Conservation (phyloP, 2,329 filamentous ascomycete genomes). For the Talaromyces rugulosus region DNA sequence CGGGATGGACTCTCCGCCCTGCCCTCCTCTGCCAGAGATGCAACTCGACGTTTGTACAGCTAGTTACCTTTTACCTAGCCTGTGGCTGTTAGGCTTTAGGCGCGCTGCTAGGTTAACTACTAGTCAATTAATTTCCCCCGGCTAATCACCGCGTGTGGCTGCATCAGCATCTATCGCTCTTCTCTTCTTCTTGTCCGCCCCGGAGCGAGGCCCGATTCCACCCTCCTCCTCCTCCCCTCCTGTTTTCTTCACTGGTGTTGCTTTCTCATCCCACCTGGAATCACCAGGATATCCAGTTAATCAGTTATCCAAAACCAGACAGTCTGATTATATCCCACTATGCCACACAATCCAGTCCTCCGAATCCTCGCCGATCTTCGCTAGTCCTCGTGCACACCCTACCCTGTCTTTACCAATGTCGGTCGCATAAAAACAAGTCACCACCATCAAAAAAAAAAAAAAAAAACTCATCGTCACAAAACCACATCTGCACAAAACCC, state of each 20-base stretch:
- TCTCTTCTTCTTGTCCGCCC: background rate
- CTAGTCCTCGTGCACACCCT: background rate
- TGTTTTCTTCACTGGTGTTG: background rate
- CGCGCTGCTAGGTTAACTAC: background rate
- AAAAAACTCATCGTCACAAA: background rate
- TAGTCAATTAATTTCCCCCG: background rate
- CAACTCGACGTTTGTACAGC: background rate
- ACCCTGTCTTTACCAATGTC: background rate
- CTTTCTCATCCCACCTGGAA: background rate
- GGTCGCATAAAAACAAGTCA: background rate
- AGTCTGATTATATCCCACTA: background rate
- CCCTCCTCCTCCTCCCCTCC: background rate
- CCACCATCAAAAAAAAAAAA: background rate
- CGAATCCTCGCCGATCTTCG: background rate
- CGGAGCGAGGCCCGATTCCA: background rate
- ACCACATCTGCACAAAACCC: background rate
- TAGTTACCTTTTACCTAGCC: background rate
- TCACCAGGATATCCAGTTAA: too few relatives aligned
- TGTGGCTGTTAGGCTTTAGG: background rate
- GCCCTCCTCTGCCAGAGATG: background rate
- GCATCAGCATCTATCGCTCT: background rate
- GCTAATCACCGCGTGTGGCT: background rate
- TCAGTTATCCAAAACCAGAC: background rate
- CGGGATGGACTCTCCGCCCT: background rate
- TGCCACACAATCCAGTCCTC: background rate